Base-by-base conservation (phyloP, 129 eudicot genomes). In the Arctium minus region DNA sequence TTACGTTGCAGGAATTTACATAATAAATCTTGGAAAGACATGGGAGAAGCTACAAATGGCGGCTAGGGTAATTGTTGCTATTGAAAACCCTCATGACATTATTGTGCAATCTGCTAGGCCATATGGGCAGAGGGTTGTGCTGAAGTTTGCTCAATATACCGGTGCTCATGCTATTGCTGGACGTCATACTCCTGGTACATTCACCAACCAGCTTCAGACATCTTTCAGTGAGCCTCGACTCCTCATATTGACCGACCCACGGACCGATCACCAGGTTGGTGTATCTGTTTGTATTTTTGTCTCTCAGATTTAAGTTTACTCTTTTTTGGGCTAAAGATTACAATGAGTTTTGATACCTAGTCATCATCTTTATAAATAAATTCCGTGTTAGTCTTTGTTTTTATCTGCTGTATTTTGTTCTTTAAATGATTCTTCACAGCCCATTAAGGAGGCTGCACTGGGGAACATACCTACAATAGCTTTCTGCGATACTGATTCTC, bases 71-170 rank as follows among this genome's bases (percentile, higher is more conserved):
- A 92, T 92, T 85, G 97, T 90, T 70, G 90, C 89, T 10, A 90
- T 92, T 69, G 97, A 92, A 86, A 88, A 92, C 78, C 97, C 97
- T 36, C 90, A 92, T 18, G 97, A 92, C 80, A 92, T 92, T 37
- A 92, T 92, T 37, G 97, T 92, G 13, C 97, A 92, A 80, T 92
- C 96, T 79, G 96, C 96, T 32, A 91, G 96, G 70, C 96, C 96
- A 3, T 91, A 91, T 79, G 96, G 96, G 70, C 94, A 92, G 89
- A 88, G 97, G 71, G 97, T 94, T 37, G 97, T 92, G 36, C 46
- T 92, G 71, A 92, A 92, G 88, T 92, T 92, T 76, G 97, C 97
- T 0, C 97, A 92, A 56, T 86, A 92, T 37, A 92, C 92, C 15
- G 94, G 91, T 2, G 78, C 85, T 31, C 84, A 90, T 39, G 92